Base-by-base conservation (phyloP, 306 rosid species). In the Medicago ruthenica region DNA sequence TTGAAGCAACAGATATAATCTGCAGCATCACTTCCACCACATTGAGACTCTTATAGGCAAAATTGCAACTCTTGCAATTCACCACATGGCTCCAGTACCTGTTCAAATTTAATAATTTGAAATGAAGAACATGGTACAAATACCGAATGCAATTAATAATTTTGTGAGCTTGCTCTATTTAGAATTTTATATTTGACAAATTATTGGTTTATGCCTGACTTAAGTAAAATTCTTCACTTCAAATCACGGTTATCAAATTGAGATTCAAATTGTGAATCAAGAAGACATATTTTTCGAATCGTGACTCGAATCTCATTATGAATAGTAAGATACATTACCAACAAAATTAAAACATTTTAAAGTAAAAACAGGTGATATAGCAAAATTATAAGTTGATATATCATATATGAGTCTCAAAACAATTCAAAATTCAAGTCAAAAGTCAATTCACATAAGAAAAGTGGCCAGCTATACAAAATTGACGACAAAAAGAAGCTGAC, bases 11-110 rank as follows among this genome's bases (percentile, higher is more conserved):
- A 6, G 96, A 84, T 73, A 82, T 17, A 12, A 89, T 79, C 83
- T 90, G 93, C 66, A 95, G 80, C 41, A 61, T 68, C 48, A 92
- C 90, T 80, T 95, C 92, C 9, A 78, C 86, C 37, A 80, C 86
- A 7, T 82, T 88, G 11, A 95, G 89, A 70, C 89, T 86, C 83
- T 92, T 92, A 31, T 95, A 73, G 8, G 93, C 97, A n/a, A 70
- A 70, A 70, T 44, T 89, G 88, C 98, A 95, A 76, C 98, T 95
- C 67, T 75, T 42, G 82, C 98, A 95, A 65, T 90, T 92, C 74
- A 88, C 91, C 79, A 90, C 97, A 68, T 95, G 98, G 17, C 88
- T 79, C 96, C 92, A 73, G 71, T 95, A 95, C 88, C 98, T 91
- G 90, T 58, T 41, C 8, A 44, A 44, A 22, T 21, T 36, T 4